Percentiles rank a stretch among this genome's conserved stretches.
phyloP scores from a whole-genome alignment of 225 moss, liverwort and hornwort genomes.

The Lunularia cruciata region DNA sequence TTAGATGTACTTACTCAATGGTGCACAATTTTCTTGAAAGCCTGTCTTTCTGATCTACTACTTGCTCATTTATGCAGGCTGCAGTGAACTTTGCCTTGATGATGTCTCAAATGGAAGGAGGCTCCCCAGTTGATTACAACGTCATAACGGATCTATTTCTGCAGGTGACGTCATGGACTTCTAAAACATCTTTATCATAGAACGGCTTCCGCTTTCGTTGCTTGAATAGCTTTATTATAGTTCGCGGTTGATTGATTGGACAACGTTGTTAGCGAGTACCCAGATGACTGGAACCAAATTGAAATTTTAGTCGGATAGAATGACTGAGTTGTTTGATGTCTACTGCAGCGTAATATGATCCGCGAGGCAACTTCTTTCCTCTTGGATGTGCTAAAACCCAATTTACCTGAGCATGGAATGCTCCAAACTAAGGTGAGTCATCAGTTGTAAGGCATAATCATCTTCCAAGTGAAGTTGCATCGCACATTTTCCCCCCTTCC shows the following conservation, averaged over 20 bases:
- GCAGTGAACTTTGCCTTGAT: slow-evolving; percentile 98
- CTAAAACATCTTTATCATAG: background rate
- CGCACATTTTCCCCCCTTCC: too few species aligned
- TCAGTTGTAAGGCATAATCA: background rate
- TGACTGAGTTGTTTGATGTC: slow-evolving; percentile 17
- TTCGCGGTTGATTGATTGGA: background rate
- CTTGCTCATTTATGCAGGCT: slow-evolving; percentile 52
- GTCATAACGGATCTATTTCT: slow-evolving; percentile 89
- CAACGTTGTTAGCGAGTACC: too few species aligned
- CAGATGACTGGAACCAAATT: too few species aligned
- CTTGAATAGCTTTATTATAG: too few species aligned
- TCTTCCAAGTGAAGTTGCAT: background rate
- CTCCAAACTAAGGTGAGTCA: slow-evolving; percentile 89
- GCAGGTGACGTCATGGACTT: slow-evolving; percentile 27
- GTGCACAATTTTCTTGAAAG: too few species aligned
- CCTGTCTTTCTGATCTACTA: background rate
- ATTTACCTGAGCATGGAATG: slow-evolving; percentile 89
- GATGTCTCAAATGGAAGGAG: slow-evolving; percentile 98
- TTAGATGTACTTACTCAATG: too few species aligned
- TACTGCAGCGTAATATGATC: slow-evolving; percentile 96
- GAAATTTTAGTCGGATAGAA: background rate
- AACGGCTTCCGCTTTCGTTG: background rate
- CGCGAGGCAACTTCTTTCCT: slow-evolving; percentile 97
- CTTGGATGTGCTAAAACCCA: slow-evolving; percentile 93
- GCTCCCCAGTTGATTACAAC: slow-evolving; percentile 94